A percentile compares a stretch with the other conserved stretches of the same genome.
These are phyloP conservation scores for Obelidium mucronatum DNA, from an alignment of 192 early-diverging fungal genomes.

Conservation along the genomic window DNA sequence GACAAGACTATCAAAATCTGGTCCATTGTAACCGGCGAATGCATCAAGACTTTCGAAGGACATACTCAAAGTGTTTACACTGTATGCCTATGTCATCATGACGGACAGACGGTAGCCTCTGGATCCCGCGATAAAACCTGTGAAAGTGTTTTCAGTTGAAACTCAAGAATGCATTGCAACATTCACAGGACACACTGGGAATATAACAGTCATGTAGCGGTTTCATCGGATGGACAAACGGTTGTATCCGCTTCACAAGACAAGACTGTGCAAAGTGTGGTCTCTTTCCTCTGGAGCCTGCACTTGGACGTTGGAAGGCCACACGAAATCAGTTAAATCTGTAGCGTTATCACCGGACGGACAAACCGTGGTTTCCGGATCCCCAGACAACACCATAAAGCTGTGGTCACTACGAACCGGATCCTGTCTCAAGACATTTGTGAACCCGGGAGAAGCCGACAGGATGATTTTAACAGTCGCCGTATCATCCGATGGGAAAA, in stretches of 20 bases:
- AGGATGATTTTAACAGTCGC: not conserved
- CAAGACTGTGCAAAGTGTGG: constrained; percentile 29
- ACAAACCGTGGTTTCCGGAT: not conserved
- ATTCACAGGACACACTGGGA: constrained; percentile 6
- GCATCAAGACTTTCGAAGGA: constrained; percentile 25
- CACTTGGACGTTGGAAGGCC: constrained; percentile 16
- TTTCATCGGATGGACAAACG: not conserved
- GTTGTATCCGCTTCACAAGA: constrained; percentile 9
- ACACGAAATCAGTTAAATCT: not conserved
- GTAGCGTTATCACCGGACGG: not conserved
- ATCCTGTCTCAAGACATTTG: not conserved
- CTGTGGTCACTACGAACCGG: constrained; percentile 13
- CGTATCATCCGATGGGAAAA: not conserved
- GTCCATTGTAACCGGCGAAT: constrained; percentile 26
- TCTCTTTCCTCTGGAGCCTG: constrained; percentile 26
- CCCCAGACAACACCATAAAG: constrained; percentile 14
- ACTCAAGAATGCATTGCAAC: constrained; percentile 2
- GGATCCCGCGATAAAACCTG: constrained; percentile 26
- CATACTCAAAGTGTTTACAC: constrained; percentile 29
- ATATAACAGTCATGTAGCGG: not conserved
- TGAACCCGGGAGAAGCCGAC: not conserved
- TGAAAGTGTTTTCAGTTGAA: constrained; percentile 31
- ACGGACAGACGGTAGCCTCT: constrained; percentile 8
- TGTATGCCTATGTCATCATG: constrained; percentile 23
- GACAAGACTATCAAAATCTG: constrained; percentile 35